phyloP scores from a whole-genome alignment of 805 yeast genomes.

The Wickerhamomyces chaumierensis region DNA sequence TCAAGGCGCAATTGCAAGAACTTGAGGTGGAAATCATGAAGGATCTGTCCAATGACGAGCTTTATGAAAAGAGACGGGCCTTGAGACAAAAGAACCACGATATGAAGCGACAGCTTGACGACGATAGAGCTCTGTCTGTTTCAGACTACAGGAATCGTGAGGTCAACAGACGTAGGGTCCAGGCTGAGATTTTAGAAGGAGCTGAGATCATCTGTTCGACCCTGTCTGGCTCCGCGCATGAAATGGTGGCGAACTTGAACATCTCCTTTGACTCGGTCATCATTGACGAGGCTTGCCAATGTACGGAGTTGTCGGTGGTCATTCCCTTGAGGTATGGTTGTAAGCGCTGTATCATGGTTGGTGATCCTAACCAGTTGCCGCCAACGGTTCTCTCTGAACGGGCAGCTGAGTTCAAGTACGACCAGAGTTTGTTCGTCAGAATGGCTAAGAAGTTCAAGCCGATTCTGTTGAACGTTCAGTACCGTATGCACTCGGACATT shows the following conservation, averaged over 20 bases:
- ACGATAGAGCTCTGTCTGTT: conserved; percentile 62
- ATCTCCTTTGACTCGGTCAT: conserved; percentile 82
- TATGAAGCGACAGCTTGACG: conserved; percentile 64
- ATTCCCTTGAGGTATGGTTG: conserved; percentile 92
- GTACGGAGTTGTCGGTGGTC: conserved; percentile 84
- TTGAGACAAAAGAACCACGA: conserved; percentile 54
- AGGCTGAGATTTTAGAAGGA: conserved; percentile 54
- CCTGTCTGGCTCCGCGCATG: conserved; percentile 89
- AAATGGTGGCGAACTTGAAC: conserved; percentile 62
- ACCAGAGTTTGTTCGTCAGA: conserved; percentile 87
- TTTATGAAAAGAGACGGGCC: conserved; percentile 29
- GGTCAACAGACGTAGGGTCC: conserved; percentile 63
- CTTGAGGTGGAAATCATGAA: background rate
- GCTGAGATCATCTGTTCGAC: conserved; percentile 90
- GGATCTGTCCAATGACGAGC: background rate
- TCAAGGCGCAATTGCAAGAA: conserved; percentile 5
- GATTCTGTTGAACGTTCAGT: conserved; percentile 76
- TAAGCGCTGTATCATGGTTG: conserved; percentile 87
- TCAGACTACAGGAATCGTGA: conserved; percentile 67
- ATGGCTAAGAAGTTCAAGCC: conserved; percentile 63
- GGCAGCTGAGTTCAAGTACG: conserved; percentile 72
- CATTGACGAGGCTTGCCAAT: conserved; percentile 95
- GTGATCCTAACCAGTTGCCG: conserved; percentile 96
- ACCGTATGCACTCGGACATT: conserved; percentile 95
- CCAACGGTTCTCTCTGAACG: conserved; percentile 90